Evolutionary conservation across 2,329 filamentous ascomycete species (phyloP), one percentile per base, ranked within the genome.

Genomic region (Calonectria honghensis): DNA sequence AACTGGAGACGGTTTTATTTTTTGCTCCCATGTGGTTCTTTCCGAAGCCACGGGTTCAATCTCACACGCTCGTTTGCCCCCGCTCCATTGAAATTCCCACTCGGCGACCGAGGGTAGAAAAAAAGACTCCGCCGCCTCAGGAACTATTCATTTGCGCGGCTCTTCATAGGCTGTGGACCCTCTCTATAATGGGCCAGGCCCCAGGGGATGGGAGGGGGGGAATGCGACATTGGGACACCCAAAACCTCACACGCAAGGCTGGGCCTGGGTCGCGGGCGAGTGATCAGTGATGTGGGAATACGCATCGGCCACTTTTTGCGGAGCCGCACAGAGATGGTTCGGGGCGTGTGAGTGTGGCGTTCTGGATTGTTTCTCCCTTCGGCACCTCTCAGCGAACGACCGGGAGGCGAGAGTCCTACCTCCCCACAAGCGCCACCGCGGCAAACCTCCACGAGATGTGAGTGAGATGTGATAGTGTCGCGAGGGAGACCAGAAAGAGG

Each of bases 311-410:
- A 74, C 57, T 37, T 52, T 76, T 52, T 75, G 79, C 79, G 79
- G 78, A 80, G 78, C 78, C 79, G 79, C 78, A 79, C 69, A 65
- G 75, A 72, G 66, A 63, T 70, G 54, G 48, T 52, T 61, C 35
- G 54, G 68, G 68, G 68, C 45, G 68, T 39, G 41, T 11, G 61
- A 48, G 68, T 50, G 64, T 68, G 68, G 63, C 68, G 63, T 54
- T 51, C 52, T 32, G 13, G 29, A 54, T 39, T 18, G 24, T 70
- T 48, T 59, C 35, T 63, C 35, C 57, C 57, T 51, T 10, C 52
- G 13, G n/a, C 29, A 35, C 24, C 39, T 32, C 20, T 52, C 39
- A 29, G 45, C 39, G 41, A 35, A 14, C 24, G 27, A 45, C 27
- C 61, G 29, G 39, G 41, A 50, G 37, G 39, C 14, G 37, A 65